phyloP scores from a whole-genome alignment of 495 filamentous ascomycete genomes.

The Saxophila tyrrhenica region DNA sequence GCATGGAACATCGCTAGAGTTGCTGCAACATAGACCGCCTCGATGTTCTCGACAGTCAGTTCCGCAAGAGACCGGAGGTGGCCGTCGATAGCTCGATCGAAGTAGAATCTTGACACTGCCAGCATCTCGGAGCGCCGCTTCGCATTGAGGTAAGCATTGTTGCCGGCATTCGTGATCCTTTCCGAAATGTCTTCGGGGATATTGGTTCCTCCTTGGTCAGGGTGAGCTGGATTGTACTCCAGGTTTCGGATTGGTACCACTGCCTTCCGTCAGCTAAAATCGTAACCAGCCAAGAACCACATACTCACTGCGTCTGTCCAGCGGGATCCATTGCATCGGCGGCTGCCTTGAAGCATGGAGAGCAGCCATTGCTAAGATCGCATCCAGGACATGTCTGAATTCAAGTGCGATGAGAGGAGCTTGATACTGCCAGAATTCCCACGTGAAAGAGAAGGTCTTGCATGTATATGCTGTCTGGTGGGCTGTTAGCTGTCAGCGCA shows the following conservation, averaged over 20 bases:
- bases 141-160: neutral
- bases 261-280: too few relatives aligned
- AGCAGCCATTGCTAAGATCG: constrained; percentile 5
- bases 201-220: neutral
- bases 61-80: neutral
- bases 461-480: constrained; percentile 6
- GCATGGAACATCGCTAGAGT: constrained; percentile 2
- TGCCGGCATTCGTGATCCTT: neutral
- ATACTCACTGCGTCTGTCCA: constrained; percentile 1
- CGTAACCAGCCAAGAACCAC: neutral
- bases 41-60: constrained; percentile 5
- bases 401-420: constrained; percentile 8
- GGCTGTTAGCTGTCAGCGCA: too few relatives aligned
- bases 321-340: neutral
- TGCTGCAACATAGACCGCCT: constrained; percentile 2
- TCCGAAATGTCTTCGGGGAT: neutral
- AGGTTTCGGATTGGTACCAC: neutral
- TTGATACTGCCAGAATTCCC: constrained; percentile 7
- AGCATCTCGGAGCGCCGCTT: constrained; percentile 5
- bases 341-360: constrained; percentile 1
- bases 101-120: neutral
- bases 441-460: constrained; percentile 4
- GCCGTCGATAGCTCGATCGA: constrained; percentile 12
- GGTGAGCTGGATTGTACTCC: neutral
- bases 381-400: constrained; percentile 1